Evolutionary conservation across 1,139 yeast genomes (phyloP).

Genomic region (Insectozyma bohioensis): DNA sequence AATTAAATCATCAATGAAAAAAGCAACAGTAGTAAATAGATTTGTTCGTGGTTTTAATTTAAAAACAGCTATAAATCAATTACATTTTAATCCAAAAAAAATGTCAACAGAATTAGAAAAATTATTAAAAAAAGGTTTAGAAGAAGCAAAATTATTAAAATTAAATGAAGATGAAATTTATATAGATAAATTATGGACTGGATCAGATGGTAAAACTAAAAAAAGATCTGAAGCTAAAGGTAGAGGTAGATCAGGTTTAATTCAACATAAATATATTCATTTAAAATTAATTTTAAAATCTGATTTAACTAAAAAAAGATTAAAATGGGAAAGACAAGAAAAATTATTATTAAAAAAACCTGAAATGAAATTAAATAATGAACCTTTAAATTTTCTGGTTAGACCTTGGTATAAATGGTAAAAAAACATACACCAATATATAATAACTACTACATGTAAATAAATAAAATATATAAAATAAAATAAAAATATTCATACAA

Average conservation of each 20-base stretch:
- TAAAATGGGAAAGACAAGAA: constrained; percentile 56
- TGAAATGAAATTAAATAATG: constrained; percentile 42
- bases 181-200: constrained; percentile 86
- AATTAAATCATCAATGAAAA: constrained; percentile 82
- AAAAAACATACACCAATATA: constrained; percentile 1
- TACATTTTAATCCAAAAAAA: constrained; percentile 82
- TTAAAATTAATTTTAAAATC: constrained; percentile 75
- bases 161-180: constrained; percentile 63
- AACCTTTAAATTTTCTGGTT: constrained; percentile 46
- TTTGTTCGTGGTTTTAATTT: constrained; percentile 70
- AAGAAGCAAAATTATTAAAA: constrained; percentile 63
- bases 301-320: constrained; percentile 57
- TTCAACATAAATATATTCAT: constrained; percentile 76
- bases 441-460: not conserved
- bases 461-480: constrained; percentile 12
- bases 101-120: constrained; percentile 79
- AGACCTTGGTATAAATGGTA: constrained; percentile 48
- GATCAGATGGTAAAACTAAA: constrained; percentile 77
- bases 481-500: constrained; percentile 4
- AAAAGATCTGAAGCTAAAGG: constrained; percentile 84
- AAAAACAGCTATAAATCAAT: constrained; percentile 83
- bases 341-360: constrained; percentile 46
- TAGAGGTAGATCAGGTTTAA: constrained; percentile 84
- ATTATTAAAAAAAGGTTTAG: constrained; percentile 68
- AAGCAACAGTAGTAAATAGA: constrained; percentile 79